Evolutionary conservation across 73 alveolate genomes (phyloP).

Genomic region (Symbiodinium pilosum): DNA sequence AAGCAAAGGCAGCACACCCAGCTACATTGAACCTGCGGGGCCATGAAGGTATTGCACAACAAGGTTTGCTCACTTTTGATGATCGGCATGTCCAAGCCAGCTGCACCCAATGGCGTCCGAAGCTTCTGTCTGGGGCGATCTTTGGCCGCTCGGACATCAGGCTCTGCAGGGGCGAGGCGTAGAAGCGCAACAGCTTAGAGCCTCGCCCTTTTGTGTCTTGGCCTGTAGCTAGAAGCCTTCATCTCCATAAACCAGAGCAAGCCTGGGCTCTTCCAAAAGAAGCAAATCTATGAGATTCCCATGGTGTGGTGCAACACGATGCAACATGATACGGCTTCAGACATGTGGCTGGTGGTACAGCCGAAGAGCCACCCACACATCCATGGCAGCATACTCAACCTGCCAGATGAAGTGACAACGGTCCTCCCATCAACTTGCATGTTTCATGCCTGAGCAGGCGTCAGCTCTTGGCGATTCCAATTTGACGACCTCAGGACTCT

Average conservation of each 20-base stretch:
- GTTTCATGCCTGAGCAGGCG: constrained; percentile 55
- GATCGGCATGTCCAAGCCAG: too few relatives aligned
- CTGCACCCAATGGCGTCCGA: too few relatives aligned
- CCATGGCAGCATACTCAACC: constrained; percentile 84
- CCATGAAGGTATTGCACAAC: too few relatives aligned
- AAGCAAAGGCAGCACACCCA: too few relatives aligned
- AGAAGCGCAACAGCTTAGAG: not conserved
- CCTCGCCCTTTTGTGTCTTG: too few relatives aligned
- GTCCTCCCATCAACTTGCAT: too few relatives aligned
- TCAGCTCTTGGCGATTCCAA: constrained; percentile 82
- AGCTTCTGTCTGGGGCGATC: not conserved
- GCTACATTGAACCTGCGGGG: too few relatives aligned
- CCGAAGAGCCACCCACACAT: constrained; percentile 83
- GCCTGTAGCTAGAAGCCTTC: not conserved
- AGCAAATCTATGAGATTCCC: not conserved
- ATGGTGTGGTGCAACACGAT: not conserved
- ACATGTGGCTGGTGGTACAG: constrained; percentile 32
- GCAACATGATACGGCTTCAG: not conserved
- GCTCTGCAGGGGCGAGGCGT: too few relatives aligned
- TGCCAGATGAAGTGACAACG: too few relatives aligned
- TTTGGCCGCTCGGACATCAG: constrained; percentile 33
- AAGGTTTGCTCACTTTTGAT: too few relatives aligned
- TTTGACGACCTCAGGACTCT: constrained; percentile 30
- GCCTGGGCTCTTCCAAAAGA: not conserved
- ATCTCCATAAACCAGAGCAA: constrained; percentile 7